Conservation (phyloP, 306 rosid species). For the Vicia villosa region DNA sequence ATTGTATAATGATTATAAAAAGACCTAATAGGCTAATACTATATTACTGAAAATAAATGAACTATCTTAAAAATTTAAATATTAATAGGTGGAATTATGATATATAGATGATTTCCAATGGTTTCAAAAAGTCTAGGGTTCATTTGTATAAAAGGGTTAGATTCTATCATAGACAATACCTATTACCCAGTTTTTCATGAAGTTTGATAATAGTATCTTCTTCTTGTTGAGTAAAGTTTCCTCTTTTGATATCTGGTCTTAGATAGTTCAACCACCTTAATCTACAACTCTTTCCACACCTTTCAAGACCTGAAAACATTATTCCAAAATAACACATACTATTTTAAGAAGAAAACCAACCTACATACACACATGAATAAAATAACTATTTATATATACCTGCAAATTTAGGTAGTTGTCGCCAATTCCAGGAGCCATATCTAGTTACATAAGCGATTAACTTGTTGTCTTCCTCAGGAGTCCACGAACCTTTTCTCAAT, state of each 20-base stretch:
- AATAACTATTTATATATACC: conserved; percentile 27
- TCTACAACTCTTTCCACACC: conserved; percentile 47
- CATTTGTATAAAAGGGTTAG: too few species aligned
- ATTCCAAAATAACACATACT: background rate
- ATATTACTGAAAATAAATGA: too few species aligned
- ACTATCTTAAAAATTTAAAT: too few species aligned
- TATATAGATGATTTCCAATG: too few species aligned
- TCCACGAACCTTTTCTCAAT: conserved; percentile 68
- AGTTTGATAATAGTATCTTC: conserved; percentile 37
- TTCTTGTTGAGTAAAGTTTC: conserved; percentile 43
- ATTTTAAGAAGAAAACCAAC: background rate
- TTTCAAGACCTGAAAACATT: conserved; percentile 33
- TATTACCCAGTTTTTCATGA: conserved; percentile 39
- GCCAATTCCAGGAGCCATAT: conserved; percentile 75
- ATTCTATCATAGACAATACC: background rate
- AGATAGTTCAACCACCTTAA: conserved; percentile 39
- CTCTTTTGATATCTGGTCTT: conserved; percentile 50
- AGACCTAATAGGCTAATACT: background rate
- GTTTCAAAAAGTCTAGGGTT: too few species aligned
- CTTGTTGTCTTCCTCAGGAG: conserved; percentile 66
- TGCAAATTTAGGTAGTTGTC: conserved; percentile 68
- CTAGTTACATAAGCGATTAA: conserved; percentile 57
- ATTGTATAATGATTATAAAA: background rate
- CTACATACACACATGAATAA: background rate
- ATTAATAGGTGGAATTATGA: too few species aligned